Evolutionary conservation across 2,329 filamentous ascomycete genomes (phyloP), one percentile per base, ranked within the genome.

Genomic region (Lachnellula suecica): DNA sequence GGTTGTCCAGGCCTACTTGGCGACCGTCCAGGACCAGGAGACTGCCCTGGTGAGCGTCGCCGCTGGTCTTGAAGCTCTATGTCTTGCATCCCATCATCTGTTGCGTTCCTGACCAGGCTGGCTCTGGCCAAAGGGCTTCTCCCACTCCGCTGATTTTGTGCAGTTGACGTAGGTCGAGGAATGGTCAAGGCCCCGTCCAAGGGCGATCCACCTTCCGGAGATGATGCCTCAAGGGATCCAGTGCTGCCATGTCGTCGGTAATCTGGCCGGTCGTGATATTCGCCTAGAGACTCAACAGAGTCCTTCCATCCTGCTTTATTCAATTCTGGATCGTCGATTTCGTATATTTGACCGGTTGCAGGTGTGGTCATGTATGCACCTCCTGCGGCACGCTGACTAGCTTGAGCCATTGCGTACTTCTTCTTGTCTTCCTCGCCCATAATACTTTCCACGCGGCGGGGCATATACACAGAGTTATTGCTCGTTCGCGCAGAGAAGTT

Each of bases 391-490:
- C 63, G 62, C 61, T 79, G 78, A 51, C 70, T 77, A 38, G 79
- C 77, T 65, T 88, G 87, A 2, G 85, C 84, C 63, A 89, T 79
- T 62, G 84, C 79, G 66, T 91, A 89, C 64, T 90, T 88, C 58
- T 79, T 80, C 31, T 83, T 81, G 64, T 93, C 89, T 67, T 94
- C 89, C 6, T 87, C 84, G 57, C 83, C 83, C 82, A 95, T 89
- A 63, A 93, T 82, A 63, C 81, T 88, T 29, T 68, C 66, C 10
- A 68, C 66, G n/a, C 66, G 63, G 62, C 92, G 87, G 0, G 88
- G 87, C 65, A 86, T 72, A 61, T 84, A 84, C 25, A 91, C 76
- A 0, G 83, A 85, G 60, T 82, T 79, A 44, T 70, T 74, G 9
- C 71, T 77, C 0, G 82, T 84, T 19, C 75, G 76, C 3, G 72